Base-by-base conservation (phyloP, 2,329 filamentous ascomycete species). In the Grosmannia serpens region DNA sequence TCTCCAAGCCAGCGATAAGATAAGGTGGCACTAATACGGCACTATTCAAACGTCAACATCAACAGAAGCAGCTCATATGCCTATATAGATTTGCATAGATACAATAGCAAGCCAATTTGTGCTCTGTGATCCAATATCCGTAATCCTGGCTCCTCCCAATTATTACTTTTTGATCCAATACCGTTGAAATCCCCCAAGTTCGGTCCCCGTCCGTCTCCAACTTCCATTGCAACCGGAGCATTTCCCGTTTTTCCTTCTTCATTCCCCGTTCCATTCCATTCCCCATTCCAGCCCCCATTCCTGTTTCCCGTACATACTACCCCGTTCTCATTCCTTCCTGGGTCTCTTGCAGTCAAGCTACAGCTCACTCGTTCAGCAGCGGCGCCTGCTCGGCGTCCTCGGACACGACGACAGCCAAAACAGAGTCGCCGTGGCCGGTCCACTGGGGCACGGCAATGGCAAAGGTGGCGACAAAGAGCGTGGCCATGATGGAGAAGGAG, bases 401-500 rank as follows among this genome's bases (percentile, higher is more conserved):
- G 47, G 51, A 29, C 29, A 61, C 50, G 46, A 57, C 55, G 53
- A 58, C 58, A 29, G 59, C n/a, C 10, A 62, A 15, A 20, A 49
- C 17, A 7, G 71, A 65, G 38, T 66, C 66, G 53, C 84, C 79
- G 58, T 77, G 75, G 60, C 85, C 85, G 15, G 83, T 77, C 67
- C 84, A 77, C 26, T 80, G 80, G 0, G 87, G 86, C 38, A 88
- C 71, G 2, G 82, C 86, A 56, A 90, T 76, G 20, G 79, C 71
- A 2, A 88, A 66, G 1, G 87, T 89, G 22, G 82, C 73, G 24
- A 91, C 70, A 69, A 94, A 87, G 57, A 95, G 80, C 29, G 88
- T 69, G 1, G 78, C 82, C 78, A 92, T 91, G 69, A 95, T 90
- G 62, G 84, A 77, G 67, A 95, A 94, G 38, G 90, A 88, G 70